phyloP scores from a whole-genome alignment of 257 asterid species.

The Handroanthus guayacan region DNA sequence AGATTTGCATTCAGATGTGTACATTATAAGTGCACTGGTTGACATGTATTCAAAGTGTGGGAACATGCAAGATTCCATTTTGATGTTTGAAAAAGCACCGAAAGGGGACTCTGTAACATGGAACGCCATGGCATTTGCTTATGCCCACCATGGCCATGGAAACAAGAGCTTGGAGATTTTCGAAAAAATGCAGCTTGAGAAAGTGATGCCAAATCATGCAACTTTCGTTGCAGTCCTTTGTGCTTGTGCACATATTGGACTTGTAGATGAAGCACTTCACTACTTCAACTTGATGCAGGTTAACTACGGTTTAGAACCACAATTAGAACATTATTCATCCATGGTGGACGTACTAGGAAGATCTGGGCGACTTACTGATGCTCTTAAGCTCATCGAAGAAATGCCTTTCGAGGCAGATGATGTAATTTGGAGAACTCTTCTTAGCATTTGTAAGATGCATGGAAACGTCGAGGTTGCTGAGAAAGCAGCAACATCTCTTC shows the following conservation, averaged over 20 bases:
- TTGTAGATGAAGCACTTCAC: constrained; percentile 63
- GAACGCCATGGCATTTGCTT: constrained; percentile 88
- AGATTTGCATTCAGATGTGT: constrained; percentile 75
- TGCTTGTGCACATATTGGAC: constrained; percentile 88
- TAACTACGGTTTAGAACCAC: constrained; percentile 67
- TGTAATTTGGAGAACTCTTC: constrained; percentile 88
- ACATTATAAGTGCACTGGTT: constrained; percentile 81
- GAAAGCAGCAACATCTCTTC: constrained; percentile 67
- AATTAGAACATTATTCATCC: constrained; percentile 84
- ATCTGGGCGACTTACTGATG: constrained; percentile 60
- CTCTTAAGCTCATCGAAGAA: constrained; percentile 72
- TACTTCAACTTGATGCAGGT: constrained; percentile 69
- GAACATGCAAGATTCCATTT: constrained; percentile 67
- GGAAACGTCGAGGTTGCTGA: constrained; percentile 88
- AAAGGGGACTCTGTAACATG: constrained; percentile 82
- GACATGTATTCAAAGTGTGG: constrained; percentile 98
- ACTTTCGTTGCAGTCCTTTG: constrained; percentile 90
- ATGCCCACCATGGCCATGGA: constrained; percentile 82
- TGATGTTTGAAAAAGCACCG: constrained; percentile 73
- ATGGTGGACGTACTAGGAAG: constrained; percentile 90
- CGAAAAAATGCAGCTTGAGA: constrained; percentile 60
- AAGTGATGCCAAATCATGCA: constrained; percentile 73
- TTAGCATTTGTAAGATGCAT: constrained; percentile 78
- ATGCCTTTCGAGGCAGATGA: constrained; percentile 88
- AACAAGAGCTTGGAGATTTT: constrained; percentile 67